Conservation (phyloP, 116 monocot species). For the Zostera marina region DNA sequence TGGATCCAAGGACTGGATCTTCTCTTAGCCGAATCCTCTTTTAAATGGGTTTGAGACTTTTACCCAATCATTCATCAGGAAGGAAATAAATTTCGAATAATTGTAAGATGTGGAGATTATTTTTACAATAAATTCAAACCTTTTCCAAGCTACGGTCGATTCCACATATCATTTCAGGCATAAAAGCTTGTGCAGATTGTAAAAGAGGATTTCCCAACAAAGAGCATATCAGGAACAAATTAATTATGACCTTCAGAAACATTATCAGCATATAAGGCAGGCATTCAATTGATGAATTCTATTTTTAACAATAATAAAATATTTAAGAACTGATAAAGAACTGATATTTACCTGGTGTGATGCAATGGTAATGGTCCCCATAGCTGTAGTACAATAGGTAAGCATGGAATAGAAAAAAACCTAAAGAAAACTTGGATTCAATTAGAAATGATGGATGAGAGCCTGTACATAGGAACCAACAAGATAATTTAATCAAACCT, state of each 20-base stretch:
- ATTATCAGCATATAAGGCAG: background rate
- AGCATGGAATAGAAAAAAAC: slow-evolving; percentile 85
- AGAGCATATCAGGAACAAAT: slow-evolving; percentile 84
- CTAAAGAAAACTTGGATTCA: slow-evolving; percentile 17
- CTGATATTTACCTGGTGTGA: slow-evolving; percentile 70
- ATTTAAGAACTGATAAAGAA: slow-evolving; percentile 1
- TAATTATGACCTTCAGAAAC: slow-evolving; percentile 70
- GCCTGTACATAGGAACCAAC: background rate
- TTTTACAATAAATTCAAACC: slow-evolving; percentile 19
- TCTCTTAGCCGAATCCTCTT: no score
- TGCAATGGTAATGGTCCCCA: slow-evolving; percentile 79
- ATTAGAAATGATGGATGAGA: background rate
- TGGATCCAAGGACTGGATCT: no score
- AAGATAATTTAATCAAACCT: slow-evolving; percentile 29
- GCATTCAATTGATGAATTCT: background rate
- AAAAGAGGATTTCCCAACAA: slow-evolving; percentile 95
- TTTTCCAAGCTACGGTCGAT: slow-evolving; percentile 65
- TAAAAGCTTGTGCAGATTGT: slow-evolving; percentile 95
- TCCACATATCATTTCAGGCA: slow-evolving; percentile 90
- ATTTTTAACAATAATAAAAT: background rate
- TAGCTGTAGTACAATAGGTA: slow-evolving; percentile 89
- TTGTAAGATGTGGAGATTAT: background rate
- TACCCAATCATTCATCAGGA: no score
- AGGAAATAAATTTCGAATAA: background rate
- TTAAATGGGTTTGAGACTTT: no score